phyloP scores from a whole-genome alignment of 768 basidiomycete species.

The Crassisporium funariophilum region DNA sequence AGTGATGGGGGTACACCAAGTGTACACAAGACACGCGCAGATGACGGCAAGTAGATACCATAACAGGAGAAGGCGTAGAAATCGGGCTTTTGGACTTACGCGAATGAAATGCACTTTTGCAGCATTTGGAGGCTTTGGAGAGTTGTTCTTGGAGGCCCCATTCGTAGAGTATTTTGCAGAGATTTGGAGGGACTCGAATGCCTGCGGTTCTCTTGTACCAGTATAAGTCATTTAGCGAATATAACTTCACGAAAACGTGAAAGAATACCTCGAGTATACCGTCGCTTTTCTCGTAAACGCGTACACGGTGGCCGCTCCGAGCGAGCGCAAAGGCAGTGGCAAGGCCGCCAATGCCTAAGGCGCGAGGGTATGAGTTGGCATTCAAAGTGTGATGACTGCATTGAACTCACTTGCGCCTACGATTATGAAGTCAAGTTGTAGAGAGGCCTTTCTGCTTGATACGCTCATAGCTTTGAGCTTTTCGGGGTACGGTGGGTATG shows the following conservation, averaged over 20 bases:
- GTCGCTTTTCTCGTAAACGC: slow-evolving; percentile 44
- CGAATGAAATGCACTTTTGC: slow-evolving; percentile 36
- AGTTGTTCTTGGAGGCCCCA: slow-evolving; percentile 53
- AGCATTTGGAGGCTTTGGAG: slow-evolving; percentile 31
- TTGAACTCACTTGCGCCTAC: slow-evolving; percentile 49
- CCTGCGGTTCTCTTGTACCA: slow-evolving; percentile 36
- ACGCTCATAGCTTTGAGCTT: slow-evolving; percentile 7
- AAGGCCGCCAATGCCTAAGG: slow-evolving; percentile 46
- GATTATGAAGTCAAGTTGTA: slow-evolving; percentile 44
- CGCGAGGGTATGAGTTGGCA: not conserved
- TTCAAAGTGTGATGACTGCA: not conserved
- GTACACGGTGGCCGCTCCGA: slow-evolving; percentile 50
- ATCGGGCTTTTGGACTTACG: slow-evolving; percentile 30
- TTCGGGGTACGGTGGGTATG: not conserved
- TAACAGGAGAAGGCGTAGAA: not conserved
- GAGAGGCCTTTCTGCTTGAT: slow-evolving; percentile 24
- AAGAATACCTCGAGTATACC: slow-evolving; percentile 34
- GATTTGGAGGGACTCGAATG: slow-evolving; percentile 53
- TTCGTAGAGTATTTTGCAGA: slow-evolving; percentile 48
- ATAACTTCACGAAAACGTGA: not conserved
- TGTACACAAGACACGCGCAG: no score
- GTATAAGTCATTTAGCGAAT: not conserved
- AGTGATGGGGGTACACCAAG: no score
- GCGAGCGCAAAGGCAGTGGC: slow-evolving; percentile 52
- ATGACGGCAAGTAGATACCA: not conserved